These are phyloP conservation scores for Ormosia semicastrata DNA, from an alignment of 306 rosid species.

Conservation along the genomic window DNA sequence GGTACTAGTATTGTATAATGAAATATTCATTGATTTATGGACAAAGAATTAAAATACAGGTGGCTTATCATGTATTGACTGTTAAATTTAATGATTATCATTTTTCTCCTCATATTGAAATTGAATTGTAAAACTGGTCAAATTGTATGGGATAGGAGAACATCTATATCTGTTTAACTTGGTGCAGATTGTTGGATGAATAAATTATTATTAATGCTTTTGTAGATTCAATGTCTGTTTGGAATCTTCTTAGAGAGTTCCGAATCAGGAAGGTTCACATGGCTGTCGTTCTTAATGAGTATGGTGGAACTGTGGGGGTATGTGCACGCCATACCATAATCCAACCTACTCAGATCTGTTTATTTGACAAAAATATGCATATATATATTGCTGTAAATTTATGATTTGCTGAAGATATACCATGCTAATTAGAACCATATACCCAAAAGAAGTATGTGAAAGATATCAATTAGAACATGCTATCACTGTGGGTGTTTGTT, in stretches of 20 bases:
- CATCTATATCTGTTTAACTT: neutral
- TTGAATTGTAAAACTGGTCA: neutral
- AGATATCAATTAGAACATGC: constrained; percentile 7
- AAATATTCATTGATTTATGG: neutral
- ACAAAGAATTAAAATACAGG: neutral
- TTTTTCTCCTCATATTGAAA: neutral
- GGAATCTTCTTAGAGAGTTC: constrained; percentile 99
- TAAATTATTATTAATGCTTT: constrained; percentile 33
- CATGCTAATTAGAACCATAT: neutral
- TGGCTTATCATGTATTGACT: neutral
- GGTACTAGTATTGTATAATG: neutral
- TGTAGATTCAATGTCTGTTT: constrained; percentile 99
- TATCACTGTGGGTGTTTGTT: constrained; percentile 6
- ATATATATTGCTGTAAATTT: constrained; percentile 13
- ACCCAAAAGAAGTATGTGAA: neutral
- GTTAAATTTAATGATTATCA: neutral
- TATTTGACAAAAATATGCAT: constrained; percentile 19
- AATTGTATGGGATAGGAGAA: constrained; percentile 11
- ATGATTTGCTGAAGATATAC: neutral
- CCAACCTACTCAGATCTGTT: constrained; percentile 17
- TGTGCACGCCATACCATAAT: constrained; percentile 32
- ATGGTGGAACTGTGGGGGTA: constrained; percentile 99
- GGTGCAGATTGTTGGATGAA: constrained; percentile 5
- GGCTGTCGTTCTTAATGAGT: constrained; percentile 98
- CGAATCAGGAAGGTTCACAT: constrained; percentile 99